Conservation (phyloP, 306 rosid genomes). For the Quercus engelmannii region DNA sequence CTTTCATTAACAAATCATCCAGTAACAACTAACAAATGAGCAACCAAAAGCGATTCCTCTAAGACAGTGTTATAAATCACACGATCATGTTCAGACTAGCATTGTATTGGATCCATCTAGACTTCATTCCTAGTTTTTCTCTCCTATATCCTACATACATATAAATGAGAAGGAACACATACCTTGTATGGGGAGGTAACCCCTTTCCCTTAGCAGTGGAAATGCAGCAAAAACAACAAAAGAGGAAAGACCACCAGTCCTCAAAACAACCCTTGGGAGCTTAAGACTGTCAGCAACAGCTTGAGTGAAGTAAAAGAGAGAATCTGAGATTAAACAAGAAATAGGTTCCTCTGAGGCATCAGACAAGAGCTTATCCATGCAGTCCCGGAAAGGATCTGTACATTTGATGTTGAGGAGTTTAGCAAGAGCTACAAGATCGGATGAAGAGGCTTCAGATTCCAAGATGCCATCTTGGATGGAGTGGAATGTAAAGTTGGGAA, state of each 20-base stretch:
- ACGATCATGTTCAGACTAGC: too few relatives aligned
- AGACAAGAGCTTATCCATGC: slow-evolving; percentile 17
- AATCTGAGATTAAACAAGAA: slow-evolving; percentile 48
- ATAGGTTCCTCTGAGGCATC: slow-evolving; percentile 28
- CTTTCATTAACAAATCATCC: too few relatives aligned
- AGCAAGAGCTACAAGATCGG: not conserved
- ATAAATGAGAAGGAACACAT: not conserved
- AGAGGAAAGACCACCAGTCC: slow-evolving; percentile 31
- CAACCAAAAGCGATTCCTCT: too few relatives aligned
- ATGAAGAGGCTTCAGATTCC: slow-evolving; percentile 7
- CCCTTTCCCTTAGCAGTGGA: slow-evolving; percentile 33
- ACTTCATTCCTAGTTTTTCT: not conserved
- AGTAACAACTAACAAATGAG: too few relatives aligned
- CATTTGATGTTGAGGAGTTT: slow-evolving; percentile 17
- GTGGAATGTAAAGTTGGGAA: slow-evolving; percentile 46
- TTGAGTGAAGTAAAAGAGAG: slow-evolving; percentile 36
- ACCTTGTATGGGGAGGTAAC: slow-evolving; percentile 48
- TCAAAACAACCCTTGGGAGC: slow-evolving; percentile 37
- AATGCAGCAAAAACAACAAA: slow-evolving; percentile 27
- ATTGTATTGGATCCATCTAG: too few relatives aligned
- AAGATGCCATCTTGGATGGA: slow-evolving; percentile 22
- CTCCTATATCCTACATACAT: not conserved
- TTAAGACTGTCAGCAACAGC: slow-evolving; percentile 32
- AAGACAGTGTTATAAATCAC: too few relatives aligned
- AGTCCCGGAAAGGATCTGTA: slow-evolving; percentile 17